Evolutionary conservation across 2,329 filamentous ascomycete genomes (phyloP).

Genomic region (Neofusicoccum ribis): DNA sequence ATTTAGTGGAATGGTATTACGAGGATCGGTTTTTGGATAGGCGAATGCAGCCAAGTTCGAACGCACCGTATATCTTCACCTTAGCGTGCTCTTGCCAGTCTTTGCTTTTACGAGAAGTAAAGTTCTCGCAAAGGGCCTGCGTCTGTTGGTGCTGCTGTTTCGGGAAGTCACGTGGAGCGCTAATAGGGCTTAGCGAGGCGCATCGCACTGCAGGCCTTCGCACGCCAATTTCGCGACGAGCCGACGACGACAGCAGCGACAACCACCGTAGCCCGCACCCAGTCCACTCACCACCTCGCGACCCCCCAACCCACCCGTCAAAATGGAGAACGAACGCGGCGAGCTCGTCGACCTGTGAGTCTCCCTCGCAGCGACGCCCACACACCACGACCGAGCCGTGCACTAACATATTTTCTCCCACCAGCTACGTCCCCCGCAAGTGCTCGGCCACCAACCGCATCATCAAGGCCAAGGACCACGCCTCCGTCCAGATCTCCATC

Average conservation of each 20-base stretch:
- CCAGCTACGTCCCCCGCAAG: conserved; percentile 96
- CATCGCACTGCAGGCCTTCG: conserved; percentile 9
- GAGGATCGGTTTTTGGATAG: no score
- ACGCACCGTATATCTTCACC: no score
- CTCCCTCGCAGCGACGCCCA: background rate
- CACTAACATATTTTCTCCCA: conserved; percentile 20
- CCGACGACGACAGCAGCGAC: conserved; percentile 20
- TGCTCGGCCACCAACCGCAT: conserved; percentile 99
- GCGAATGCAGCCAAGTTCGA: no score
- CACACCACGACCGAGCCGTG: background rate
- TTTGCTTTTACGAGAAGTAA: no score
- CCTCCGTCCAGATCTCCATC: conserved; percentile 93
- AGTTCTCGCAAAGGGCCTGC: no score
- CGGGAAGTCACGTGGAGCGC: conserved; percentile 7
- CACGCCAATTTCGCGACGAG: conserved; percentile 18
- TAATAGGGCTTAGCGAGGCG: conserved; percentile 16
- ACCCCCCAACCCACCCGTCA: conserved; percentile 37
- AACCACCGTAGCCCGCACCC: conserved; percentile 11
- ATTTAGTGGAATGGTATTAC: no score
- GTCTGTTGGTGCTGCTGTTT: background rate
- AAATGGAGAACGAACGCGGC: conserved; percentile 99
- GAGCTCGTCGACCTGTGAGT: conserved; percentile 97
- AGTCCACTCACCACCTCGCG: conserved; percentile 5
- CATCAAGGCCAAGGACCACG: conserved; percentile 99
- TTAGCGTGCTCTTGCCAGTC: no score